Base-by-base conservation (phyloP, 352 stramenopile genomes). In the Phytophthora agathidicida region DNA sequence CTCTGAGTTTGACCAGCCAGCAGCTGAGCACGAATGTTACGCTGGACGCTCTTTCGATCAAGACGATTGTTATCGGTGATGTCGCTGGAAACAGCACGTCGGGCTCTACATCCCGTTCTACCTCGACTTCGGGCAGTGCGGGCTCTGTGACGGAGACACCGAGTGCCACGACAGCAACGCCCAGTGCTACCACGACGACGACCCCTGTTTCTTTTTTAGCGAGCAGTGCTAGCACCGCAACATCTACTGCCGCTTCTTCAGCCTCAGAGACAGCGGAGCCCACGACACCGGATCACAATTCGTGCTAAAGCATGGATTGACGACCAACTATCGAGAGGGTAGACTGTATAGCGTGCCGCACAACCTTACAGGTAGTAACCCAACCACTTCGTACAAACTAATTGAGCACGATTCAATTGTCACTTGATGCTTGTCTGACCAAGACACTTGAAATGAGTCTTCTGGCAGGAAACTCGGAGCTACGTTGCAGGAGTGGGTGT, bases 31-130 rank as follows among this genome's bases (percentile, higher is more conserved):
- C 60, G 26, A 80, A 32, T 11, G 27, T 81, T 30, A 77, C 68
- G 39, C 38, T 82, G 23, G 65, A 74, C 8, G 65, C 75, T 35
- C 69, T 80, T 36, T 77, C 75, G 24, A 72, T 84, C 11, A 77
- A 84, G 60, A 82, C 68, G 11, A 68, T 84, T 51, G 58, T 84
- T 16, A 50, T 83, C 26, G 71, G 73, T 24, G 63, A 78, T 37
- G 27, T 60, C n/a, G 31, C 11, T 20, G 46, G 45, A 17, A 69
- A 46, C 60, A 69, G 26, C 48, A 65, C 14, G 31, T 51, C 28
- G 3, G 43, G 47, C 39, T 51, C 28, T 11, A 51, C 28, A 10
- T 43, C 48, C 20, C 32, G 8, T 32, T 35, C 33, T 27, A 57
- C 14, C 35, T 58, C 45, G 22, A 27, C 38, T 17, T 37, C 46